A percentile compares a stretch with the other conserved stretches of the same genome.
Conservation (phyloP, 1,284 basidiomycete genomes). For the Pterula multifida region DNA sequence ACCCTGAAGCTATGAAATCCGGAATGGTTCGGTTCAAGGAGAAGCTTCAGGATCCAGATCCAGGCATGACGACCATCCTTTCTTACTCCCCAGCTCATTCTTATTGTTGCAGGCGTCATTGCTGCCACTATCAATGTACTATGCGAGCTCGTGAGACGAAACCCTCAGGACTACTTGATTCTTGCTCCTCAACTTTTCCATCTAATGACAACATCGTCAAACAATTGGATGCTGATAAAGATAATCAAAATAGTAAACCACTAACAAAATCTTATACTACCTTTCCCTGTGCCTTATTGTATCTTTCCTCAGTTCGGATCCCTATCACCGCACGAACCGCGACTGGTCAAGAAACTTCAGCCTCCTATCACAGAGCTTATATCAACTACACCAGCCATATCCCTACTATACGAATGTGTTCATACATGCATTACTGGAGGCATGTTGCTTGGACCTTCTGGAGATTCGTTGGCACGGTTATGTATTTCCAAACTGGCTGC, state of each 20-base stretch:
- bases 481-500: conserved; percentile 91
- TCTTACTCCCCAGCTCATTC: not conserved
- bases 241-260: conserved; percentile 79
- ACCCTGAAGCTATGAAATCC: conserved; percentile 63
- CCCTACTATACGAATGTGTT: conserved; percentile 94
- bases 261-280: not conserved
- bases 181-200: conserved; percentile 91
- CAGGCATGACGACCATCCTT: conserved; percentile 32
- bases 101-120: conserved; percentile 75
- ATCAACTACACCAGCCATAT: conserved; percentile 91
- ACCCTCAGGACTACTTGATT: conserved; percentile 69
- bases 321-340: conserved; percentile 83
- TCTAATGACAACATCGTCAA: conserved; percentile 87
- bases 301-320: conserved; percentile 64
- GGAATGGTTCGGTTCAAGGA: conserved; percentile 70
- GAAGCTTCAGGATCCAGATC: conserved; percentile 78
- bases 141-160: conserved; percentile 80
- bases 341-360: conserved; percentile 88
- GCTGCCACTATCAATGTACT: conserved; percentile 90
- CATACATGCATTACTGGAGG: conserved; percentile 96
- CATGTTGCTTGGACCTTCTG: conserved; percentile 78
- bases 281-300: not conserved
- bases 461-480: conserved; percentile 73
- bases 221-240: conserved; percentile 99
- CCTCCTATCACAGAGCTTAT: conserved; percentile 92